Evolutionary conservation across 768 basidiomycete genomes (phyloP), one percentile per base, ranked within the genome.

Genomic region (Clavulina sp.): DNA sequence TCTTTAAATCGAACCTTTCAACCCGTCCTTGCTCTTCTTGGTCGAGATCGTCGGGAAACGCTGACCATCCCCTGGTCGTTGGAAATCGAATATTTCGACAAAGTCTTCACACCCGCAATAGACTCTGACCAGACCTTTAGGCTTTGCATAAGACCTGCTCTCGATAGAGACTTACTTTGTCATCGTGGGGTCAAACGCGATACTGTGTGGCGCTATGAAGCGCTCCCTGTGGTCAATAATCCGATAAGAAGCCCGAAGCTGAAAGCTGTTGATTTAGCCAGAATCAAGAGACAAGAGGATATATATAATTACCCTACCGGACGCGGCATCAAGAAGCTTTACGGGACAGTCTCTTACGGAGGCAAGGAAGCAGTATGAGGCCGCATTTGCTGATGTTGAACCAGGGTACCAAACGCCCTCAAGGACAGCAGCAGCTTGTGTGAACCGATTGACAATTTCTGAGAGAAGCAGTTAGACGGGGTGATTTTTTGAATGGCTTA

Each of bases 201-300:
- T 69, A 57, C 77, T 77, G 51, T 88, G 82, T 0, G 93, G 91
- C 0, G 87, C 89, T 36, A 95, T 70, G 50, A 86, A 78, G 30
- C 91, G 75, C 65, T 96, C 93, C n/a, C 83, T 71, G 59, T 97
- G 92, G 63, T 96, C 91, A 6, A 96, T 74, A 34, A 96, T 93
- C 36, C 72, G 71, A 63, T 97, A 96, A 1, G 87, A 91, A 0
- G 91, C 93, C 18, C 92, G 77, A 19, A 87, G 73, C 92, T 95
- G 60, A 21, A 9, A 46, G 9, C 26, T 46, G 16, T 0, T 26
- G 5, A 18, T 3, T 57, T 29, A 44, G 24, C 21, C 24, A 49
- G 31, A 19, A 36, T 23, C 7, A 32, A 46, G 21, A 34, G 23
- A 24, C 31, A 30, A 33, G 6, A 13, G 30, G 9, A 40, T 21